Evolutionary conservation across 768 basidiomycete species (phyloP).

Genomic region (Leucocoprinus birnbaumii): DNA sequence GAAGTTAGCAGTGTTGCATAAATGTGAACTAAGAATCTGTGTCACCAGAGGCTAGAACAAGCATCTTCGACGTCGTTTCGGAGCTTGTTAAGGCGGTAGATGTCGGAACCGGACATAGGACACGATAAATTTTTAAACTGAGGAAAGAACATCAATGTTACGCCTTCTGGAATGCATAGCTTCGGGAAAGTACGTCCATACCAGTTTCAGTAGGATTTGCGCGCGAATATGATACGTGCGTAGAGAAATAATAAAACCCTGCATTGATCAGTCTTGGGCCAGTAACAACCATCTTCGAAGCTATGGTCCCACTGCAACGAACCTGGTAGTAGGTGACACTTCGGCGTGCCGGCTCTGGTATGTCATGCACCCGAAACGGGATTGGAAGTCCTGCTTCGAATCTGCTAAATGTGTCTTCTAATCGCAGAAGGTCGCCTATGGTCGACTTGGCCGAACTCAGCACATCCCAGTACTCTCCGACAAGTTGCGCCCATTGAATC

Average conservation of each 20-base stretch:
- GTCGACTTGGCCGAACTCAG: neutral
- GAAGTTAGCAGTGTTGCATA: neutral
- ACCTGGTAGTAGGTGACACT: constrained; percentile 1
- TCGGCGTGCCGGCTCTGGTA: neutral
- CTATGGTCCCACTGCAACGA: neutral
- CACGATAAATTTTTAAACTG: neutral
- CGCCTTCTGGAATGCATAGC: neutral
- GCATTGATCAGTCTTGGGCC: neutral
- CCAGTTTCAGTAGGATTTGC: neutral
- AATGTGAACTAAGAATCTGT: neutral
- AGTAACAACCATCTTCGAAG: neutral
- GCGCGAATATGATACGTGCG: constrained; percentile 1
- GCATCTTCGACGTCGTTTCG: neutral
- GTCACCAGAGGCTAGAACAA: neutral
- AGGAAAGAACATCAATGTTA: neutral
- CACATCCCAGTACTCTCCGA: neutral
- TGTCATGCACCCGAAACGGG: neutral
- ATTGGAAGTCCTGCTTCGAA: neutral
- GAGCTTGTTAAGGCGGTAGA: neutral
- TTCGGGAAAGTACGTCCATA: neutral
- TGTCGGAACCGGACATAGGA: neutral
- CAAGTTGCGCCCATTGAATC: neutral
- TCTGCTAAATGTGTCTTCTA: neutral
- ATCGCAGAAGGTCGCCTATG: neutral
- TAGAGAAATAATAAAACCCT: neutral